Percentiles rank a stretch among this genome's conserved stretches.
These are phyloP conservation scores for Tetrapisispora arboricola DNA, from an alignment of 805 yeast species.

Conservation along the genomic window DNA sequence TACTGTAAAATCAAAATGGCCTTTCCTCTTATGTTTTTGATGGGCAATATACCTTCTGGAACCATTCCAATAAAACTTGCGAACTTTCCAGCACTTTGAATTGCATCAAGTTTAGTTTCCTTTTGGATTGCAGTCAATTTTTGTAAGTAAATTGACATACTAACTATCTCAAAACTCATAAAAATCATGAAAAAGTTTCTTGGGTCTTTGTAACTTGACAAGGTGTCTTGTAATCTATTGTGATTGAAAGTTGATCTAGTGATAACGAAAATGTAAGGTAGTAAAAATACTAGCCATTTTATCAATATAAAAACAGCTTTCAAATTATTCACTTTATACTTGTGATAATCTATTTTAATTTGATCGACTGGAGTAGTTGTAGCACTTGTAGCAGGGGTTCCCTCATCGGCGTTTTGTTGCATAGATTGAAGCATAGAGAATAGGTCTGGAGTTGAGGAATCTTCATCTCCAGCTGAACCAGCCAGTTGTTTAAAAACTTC, in stretches of 20 bases:
- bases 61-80: slow-evolving; percentile 23
- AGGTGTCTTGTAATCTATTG: slow-evolving; percentile 2
- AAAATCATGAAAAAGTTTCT: slow-evolving; percentile 28
- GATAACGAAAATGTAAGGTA: slow-evolving; percentile 25
- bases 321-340: slow-evolving; percentile 20
- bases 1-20: slow-evolving; percentile 20
- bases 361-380: slow-evolving; percentile 16
- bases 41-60: slow-evolving; percentile 29
- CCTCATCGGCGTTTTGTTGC: slow-evolving; percentile 8
- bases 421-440: slow-evolving; percentile 17
- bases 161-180: slow-evolving; percentile 26
- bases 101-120: slow-evolving; percentile 17
- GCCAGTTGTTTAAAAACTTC: slow-evolving; percentile 23
- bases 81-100: slow-evolving; percentile 22
- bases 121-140: slow-evolving; percentile 20
- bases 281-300: slow-evolving; percentile 24
- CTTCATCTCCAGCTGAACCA: slow-evolving; percentile 12
- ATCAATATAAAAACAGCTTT: slow-evolving; percentile 23
- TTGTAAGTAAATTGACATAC: slow-evolving; percentile 26
- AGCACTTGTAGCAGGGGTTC: slow-evolving; percentile 3
- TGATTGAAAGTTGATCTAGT: no score
- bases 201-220: slow-evolving; percentile 12
- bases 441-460: slow-evolving; percentile 16
- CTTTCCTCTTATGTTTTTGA: slow-evolving; percentile 21
- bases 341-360: slow-evolving; percentile 20